These are phyloP conservation scores for Nematocida ausubeli DNA, from an alignment of 371 early-diverging fungal genomes.

Conservation along the genomic window DNA sequence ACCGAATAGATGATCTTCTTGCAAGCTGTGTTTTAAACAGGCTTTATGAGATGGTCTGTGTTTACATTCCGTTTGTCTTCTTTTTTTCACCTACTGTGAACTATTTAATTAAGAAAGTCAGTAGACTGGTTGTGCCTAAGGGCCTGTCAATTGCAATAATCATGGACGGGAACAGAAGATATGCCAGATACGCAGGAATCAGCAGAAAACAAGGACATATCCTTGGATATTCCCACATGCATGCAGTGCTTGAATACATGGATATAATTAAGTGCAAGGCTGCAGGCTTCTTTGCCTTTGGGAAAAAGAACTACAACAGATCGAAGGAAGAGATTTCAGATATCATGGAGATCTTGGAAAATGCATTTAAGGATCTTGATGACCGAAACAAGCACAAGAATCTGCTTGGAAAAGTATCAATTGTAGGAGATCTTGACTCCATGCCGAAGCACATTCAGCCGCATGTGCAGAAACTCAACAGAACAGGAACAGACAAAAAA, in stretches of 20 bases:
- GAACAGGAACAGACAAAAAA: background rate
- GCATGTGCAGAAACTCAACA: background rate
- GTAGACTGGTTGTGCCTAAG: background rate
- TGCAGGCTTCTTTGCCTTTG: slow-evolving; percentile 92
- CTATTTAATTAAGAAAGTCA: background rate
- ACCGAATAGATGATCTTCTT: slow-evolving; percentile 7
- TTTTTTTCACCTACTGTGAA: background rate
- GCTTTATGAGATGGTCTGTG: slow-evolving; percentile 1
- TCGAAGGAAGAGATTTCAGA: slow-evolving; percentile 76
- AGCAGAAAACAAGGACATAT: slow-evolving; percentile 19
- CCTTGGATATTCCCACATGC: slow-evolving; percentile 53
- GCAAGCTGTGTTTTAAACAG: background rate
- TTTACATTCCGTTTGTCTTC: background rate
- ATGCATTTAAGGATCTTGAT: slow-evolving; percentile 70
- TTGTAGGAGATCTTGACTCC: slow-evolving; percentile 27
- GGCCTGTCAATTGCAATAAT: slow-evolving; percentile 74
- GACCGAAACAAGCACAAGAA: background rate
- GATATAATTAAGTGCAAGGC: slow-evolving; percentile 76
- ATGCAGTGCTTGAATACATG: slow-evolving; percentile 77
- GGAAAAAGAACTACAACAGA: slow-evolving; percentile 89
- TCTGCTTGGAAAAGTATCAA: background rate
- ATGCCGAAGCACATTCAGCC: background rate
- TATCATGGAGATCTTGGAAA: slow-evolving; percentile 77
- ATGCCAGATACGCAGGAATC: slow-evolving; percentile 67
- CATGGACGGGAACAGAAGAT: slow-evolving; percentile 95